These are phyloP conservation scores for Rhytidhysteron rufulum DNA, from an alignment of 2,329 filamentous ascomycete species.

Conservation along the genomic window DNA sequence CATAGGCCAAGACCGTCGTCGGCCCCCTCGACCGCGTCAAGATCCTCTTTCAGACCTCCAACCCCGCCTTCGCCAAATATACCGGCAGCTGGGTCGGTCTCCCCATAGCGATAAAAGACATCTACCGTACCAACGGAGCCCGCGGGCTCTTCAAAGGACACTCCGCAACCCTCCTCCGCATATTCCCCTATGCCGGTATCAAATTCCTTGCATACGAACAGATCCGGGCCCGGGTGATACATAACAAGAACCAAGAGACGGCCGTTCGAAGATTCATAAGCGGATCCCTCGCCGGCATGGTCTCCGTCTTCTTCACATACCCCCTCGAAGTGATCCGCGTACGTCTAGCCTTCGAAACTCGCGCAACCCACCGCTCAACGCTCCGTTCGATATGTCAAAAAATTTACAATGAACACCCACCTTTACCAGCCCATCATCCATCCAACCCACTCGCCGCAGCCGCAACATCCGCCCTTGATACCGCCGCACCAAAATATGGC, in stretches of 20 bases:
- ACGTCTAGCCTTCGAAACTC: conserved; percentile 91
- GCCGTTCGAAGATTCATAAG: conserved; percentile 69
- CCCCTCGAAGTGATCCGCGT: conserved; percentile 91
- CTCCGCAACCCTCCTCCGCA: conserved; percentile 86
- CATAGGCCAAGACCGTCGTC: conserved; percentile 88
- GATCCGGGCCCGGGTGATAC: conserved; percentile 76
- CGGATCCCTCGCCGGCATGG: conserved; percentile 75
- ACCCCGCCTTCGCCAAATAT: conserved; percentile 91
- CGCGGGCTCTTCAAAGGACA: conserved; percentile 86
- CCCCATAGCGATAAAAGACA: conserved; percentile 75
- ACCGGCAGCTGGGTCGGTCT: conserved; percentile 84
- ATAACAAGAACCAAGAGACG: conserved; percentile 70
- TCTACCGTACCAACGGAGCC: conserved; percentile 70
- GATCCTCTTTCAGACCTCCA: conserved; percentile 95
- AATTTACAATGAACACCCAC: conserved; percentile 75
- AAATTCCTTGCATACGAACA: conserved; percentile 99
- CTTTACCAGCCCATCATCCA: conserved; percentile 22
- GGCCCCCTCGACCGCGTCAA: conserved; percentile 96
- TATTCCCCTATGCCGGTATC: conserved; percentile 96
- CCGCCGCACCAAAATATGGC: conserved; percentile 61
- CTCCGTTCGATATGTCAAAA: conserved; percentile 73
- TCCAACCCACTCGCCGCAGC: conserved; percentile 40
- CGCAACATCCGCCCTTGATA: conserved; percentile 44
- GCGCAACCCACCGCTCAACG: conserved; percentile 64
- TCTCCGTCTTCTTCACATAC: conserved; percentile 94